Evolutionary conservation across 1,284 basidiomycete genomes (phyloP), one percentile per base, ranked within the genome.

Genomic region (Stereum hirsutum): DNA sequence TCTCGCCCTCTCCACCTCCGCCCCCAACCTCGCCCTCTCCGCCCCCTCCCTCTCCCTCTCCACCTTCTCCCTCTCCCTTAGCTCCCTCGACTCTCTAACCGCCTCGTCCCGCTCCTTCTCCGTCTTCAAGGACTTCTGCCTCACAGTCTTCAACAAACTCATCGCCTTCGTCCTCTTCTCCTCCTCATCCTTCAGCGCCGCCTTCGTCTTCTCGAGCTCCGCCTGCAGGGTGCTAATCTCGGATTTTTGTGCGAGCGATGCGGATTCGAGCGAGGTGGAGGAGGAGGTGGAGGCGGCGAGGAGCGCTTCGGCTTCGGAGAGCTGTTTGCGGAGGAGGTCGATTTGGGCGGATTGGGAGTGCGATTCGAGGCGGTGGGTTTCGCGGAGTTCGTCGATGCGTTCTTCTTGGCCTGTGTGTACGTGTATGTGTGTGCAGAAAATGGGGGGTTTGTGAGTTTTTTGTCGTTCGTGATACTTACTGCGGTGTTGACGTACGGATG

Each of bases 161-260:
- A 96, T 85, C 0, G 92, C 91, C 57, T 96, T 97, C n/a, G 80
- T 76, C 11, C 93, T 79, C 61, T 96, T 96, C 62, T 97, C 93
- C 59, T 96, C 93, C 57, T 96, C 93, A 50, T 95, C 92, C 58
- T 89, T 94, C 1, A 79, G 81, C 2, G 68, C 49, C 10, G 65
- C 67, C 51, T 79, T 82, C 2, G 74, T 65, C 46, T 76, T 78
- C 32, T 78, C 71, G 3, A 82, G 58, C 44, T 92, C 86, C 6
- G 66, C 56, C 27, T 70, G 69, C 7, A 90, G 62, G 32, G 70
- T 69, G 4, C 74, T 70, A 1, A 80, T 60, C 35, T 82, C 76
- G 1, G 64, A 59, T 43, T 75, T 68, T 27, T 72, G 72, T 46
- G 70, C 74, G 6, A 63, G 58, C 7, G 64, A 54, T 14, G 70